Base-by-base conservation (phyloP, 1,139 yeast genomes). In the Lodderomyces parapsilosis region DNA sequence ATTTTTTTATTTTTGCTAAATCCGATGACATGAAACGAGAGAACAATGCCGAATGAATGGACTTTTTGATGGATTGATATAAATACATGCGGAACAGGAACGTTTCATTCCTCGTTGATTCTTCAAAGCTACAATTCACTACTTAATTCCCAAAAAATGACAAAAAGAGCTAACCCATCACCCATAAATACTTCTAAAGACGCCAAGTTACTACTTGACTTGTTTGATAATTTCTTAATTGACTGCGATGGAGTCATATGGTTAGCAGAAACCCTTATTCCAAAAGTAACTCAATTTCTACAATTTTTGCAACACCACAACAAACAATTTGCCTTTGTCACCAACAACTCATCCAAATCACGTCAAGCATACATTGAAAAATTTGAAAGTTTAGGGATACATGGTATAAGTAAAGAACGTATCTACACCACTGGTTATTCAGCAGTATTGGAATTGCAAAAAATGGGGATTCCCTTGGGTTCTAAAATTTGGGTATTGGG, bases 191-290 rank as follows among this genome's bases (percentile, higher is more conserved):
- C 66, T 15, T 69, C 68, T 46, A 69, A 68, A 35, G 74, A 72
- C 27, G 86, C 81, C 2, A 69, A 73, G 39, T 56, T 64, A 11
- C 67, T 91, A 41, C 63, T 91, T 10, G 76, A 73, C 49, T 62
- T 71, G 39, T 86, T 83, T 59, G 96, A 90, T 58, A 86, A 86
- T 47, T 90, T 90, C 55, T 68, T 91, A 47, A 89, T 91, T 59
- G 99, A 91, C 59, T 91, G 99, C 65, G 98, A 91, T 60, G 98
- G 91, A 0, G 99, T 91, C 6, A 71, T 91, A 41, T 91, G 98
- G 98, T 70, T 85, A 30, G 97, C 96, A 11, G 78, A 78, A 42
- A 79, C 76, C 38, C 63, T 86, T 28, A 76, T 91, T 38, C 96
- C 96, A 2, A 76, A 81, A 14, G 85, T 68, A 22, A 46, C 52